Evolutionary conservation across 257 asterid genomes (phyloP).

Genomic region (Jacaranda mimosifolia): DNA sequence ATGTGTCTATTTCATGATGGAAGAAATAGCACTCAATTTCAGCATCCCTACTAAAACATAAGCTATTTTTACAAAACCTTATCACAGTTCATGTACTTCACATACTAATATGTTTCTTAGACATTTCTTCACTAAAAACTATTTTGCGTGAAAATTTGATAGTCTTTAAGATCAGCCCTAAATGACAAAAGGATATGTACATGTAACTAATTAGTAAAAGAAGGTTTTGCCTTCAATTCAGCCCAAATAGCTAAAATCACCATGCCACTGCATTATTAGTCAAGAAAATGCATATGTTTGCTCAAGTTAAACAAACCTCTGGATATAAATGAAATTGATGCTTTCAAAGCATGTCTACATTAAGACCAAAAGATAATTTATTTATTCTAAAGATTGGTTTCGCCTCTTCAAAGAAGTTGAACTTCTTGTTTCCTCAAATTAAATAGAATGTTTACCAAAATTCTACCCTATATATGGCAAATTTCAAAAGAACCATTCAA

Average conservation of each 20-base stretch:
- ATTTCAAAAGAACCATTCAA: slow-evolving; percentile 8
- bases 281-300: no score
- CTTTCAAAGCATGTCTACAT: slow-evolving; percentile 1
- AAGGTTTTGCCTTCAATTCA: no score
- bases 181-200: slow-evolving; percentile 13
- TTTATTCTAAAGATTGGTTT: neutral
- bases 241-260: no score
- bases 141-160: no score
- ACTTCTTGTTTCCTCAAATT: neutral
- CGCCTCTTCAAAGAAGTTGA: slow-evolving; percentile 11
- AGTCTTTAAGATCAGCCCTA: slow-evolving; percentile 79
- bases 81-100: no score
- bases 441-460: neutral
- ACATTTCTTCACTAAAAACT: no score
- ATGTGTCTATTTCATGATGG: no score
- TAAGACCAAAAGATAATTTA: neutral
- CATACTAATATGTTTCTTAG: no score
- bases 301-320: slow-evolving; percentile 8
- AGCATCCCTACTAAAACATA: no score
- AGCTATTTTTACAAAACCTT: no score
- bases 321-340: neutral
- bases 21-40: no score
- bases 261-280: no score
- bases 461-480: neutral
- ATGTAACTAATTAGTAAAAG: slow-evolving; percentile 6